phyloP scores from a whole-genome alignment of 305 asterid genomes.

The Caryopteris hybrid region DNA sequence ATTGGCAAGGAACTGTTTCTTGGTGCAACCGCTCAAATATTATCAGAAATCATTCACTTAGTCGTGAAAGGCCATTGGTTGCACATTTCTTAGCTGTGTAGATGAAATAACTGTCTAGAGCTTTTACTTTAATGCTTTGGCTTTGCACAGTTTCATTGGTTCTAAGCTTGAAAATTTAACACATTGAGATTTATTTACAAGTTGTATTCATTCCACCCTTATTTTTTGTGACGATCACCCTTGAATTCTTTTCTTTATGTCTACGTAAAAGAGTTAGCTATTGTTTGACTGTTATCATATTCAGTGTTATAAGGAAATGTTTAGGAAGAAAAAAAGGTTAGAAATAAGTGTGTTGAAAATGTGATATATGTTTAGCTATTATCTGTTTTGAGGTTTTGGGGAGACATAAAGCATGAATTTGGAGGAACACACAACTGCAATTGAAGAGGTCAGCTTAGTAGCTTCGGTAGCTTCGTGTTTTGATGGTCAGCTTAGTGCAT shows the following conservation, averaged over 20 bases:
- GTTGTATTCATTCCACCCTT: no score
- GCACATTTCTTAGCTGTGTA: not conserved
- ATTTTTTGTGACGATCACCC: no score
- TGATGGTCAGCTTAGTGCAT: no score
- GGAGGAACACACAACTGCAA: no score
- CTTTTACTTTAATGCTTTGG: not conserved
- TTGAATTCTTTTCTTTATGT: not conserved
- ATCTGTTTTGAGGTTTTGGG: no score
- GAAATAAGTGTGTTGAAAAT: no score
- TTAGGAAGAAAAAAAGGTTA: no score
- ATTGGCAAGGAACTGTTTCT: conserved; percentile 7
- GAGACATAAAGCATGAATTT: no score
- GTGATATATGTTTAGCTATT: no score
- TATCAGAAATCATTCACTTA: not conserved
- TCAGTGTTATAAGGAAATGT: no score
- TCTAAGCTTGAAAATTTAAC: not conserved
- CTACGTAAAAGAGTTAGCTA: not conserved
- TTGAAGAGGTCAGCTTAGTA: no score
- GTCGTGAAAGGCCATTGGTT: not conserved
- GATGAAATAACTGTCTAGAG: not conserved
- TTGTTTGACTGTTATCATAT: not conserved
- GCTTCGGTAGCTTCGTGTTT: no score
- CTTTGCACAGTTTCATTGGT: not conserved
- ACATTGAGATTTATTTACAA: not conserved
- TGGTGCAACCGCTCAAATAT: conserved; percentile 13